A percentile compares a stretch with the other conserved stretches of the same genome.
Conservation (phyloP, 78 protist genomes). For the Emiliania huxleyi region DNA sequence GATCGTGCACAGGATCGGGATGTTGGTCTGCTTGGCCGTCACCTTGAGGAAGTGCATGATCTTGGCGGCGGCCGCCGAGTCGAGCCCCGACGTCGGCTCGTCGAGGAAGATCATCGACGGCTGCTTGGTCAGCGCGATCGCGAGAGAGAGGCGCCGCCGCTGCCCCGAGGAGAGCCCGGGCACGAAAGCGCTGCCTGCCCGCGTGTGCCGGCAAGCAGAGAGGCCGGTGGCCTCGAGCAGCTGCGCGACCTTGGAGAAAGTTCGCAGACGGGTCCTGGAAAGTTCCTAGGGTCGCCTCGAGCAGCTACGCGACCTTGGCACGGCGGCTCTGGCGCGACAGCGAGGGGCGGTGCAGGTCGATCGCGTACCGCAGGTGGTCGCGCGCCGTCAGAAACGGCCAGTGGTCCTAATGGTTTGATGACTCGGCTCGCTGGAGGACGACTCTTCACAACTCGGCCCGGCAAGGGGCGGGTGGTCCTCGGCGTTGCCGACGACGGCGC, state of each 20-base stretch:
- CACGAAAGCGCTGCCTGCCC: background rate
- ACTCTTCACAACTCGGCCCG: no score
- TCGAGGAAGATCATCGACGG: constrained; percentile 74
- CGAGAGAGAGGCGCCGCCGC: constrained; percentile 48
- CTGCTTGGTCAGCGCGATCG: constrained; percentile 23
- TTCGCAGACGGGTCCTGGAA: background rate
- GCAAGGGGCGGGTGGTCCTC: background rate
- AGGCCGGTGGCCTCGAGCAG: background rate
- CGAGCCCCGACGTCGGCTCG: constrained; percentile 80
- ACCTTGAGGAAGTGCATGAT: background rate
- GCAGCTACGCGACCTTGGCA: background rate
- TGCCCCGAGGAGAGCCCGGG: constrained; percentile 59
- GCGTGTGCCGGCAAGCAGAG: background rate
- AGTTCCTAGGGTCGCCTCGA: background rate
- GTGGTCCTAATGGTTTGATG: background rate
- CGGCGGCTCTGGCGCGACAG: background rate
- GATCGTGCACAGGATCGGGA: background rate
- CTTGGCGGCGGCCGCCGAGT: background rate
- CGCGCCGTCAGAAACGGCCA: background rate
- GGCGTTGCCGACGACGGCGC: background rate
- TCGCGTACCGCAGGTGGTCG: background rate
- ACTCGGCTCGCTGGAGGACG: no score
- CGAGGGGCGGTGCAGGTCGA: background rate
- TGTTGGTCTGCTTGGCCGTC: background rate
- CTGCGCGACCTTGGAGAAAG: background rate